Base-by-base conservation (phyloP, 2,329 filamentous ascomycete genomes). In the Fonsecaea multimorphosa region DNA sequence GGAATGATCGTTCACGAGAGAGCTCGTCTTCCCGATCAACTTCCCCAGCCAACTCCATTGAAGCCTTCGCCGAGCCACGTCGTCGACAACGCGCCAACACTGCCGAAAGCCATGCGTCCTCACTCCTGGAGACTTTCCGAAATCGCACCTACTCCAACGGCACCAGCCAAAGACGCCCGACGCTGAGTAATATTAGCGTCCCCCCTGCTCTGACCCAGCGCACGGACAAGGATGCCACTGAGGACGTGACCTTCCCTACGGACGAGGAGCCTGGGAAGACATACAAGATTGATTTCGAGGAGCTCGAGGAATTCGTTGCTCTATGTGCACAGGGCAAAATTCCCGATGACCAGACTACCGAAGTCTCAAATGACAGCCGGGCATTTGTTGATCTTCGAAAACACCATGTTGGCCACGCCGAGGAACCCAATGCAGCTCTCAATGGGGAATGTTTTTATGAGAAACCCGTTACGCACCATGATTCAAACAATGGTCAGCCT, bases 41-140 rank as follows among this genome's bases (percentile, higher is more conserved):
- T 1, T 98, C 95, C 5, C 94, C 94, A 11, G 95, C 95, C 7
- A 99, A 97, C 78, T 99, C 95, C 0, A 93, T 99, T 58, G 96
- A 98, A 77, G 95, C 95, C 3, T 99, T 99, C 78, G 95, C 95
- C 19, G 91, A 95, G 74, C 91, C 92, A 62, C 90, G 92, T 58
- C 91, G 92, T 65, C 89, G 93, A 65, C 91, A 94, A 75, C 90
- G 93, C 51, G 84, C 87, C 55, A 85, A 86, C 57, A 90, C 88
- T 2, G 76, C 86, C 68, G 92, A 88, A 66, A 89, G 87, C 76
- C 80, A 82, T 71, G 78, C 75, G 16, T 78, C 83, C 36, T 85
- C 87, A 27, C 81, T 86, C 24, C 83, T 86, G 27, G 81, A 93
- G 31, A 59, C 64, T 22, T 52, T 68, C 19, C 87, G 91, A 69